Evolutionary conservation across 148 eudicot genomes (phyloP).

Genomic region (Camellia japonica): DNA sequence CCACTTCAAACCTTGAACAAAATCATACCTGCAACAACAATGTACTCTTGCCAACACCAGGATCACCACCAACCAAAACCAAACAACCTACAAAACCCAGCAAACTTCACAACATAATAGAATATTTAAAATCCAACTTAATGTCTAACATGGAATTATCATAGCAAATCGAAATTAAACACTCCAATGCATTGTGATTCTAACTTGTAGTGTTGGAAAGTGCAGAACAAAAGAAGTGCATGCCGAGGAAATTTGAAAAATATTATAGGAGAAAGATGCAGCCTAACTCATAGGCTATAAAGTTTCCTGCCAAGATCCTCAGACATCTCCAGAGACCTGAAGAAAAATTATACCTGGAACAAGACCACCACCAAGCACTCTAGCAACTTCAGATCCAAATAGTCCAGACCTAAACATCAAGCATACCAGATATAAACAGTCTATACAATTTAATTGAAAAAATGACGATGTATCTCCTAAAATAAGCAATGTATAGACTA

Average conservation of each 20-base stretch:
- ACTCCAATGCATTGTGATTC: not conserved
- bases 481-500: not conserved
- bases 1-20: not conserved
- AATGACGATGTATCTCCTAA: not conserved
- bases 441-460: not conserved
- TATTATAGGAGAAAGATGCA: not conserved
- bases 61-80: slow-evolving; percentile 94
- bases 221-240: not conserved
- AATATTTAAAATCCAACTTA: not conserved
- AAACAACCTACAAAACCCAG: slow-evolving; percentile 61
- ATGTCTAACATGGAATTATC: not conserved
- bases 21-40: slow-evolving; percentile 69
- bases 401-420: slow-evolving; percentile 52
- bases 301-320: not conserved
- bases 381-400: slow-evolving; percentile 80
- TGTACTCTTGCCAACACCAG: slow-evolving; percentile 99
- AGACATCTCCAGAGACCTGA: not conserved
- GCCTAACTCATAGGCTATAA: slow-evolving; percentile 6
- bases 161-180: not conserved
- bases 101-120: not conserved
- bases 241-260: not conserved
- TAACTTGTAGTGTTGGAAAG: not conserved
- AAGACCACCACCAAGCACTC: slow-evolving; percentile 95
- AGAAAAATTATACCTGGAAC: slow-evolving; percentile 68
- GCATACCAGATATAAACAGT: slow-evolving; percentile 10